Evolutionary conservation across 1,284 basidiomycete species (phyloP), one percentile per base, ranked within the genome.

Genomic region (Ceratobasidium papillatum): DNA sequence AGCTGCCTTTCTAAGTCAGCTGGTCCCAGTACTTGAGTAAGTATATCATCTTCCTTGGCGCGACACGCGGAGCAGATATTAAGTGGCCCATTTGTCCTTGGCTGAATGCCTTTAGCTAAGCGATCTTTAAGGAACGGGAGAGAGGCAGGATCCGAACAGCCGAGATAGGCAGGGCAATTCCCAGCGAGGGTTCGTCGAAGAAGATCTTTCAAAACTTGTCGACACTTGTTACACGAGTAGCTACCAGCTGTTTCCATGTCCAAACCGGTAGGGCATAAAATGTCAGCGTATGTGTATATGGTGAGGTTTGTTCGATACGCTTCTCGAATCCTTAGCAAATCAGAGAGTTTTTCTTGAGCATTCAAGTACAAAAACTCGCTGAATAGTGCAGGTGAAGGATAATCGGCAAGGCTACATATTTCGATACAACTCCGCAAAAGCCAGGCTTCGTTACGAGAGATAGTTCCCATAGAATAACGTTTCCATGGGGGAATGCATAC

Each of bases 51-150:
- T 43, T 68, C 65, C 30, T 41, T 27, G 19, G 49, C 14, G 3
- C 65, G 65, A 30, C 65, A 68, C 4, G 7, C 51, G 19, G 27
- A 27, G 34, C 65, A 68, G 25, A 68, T 41, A 14, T 30, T 25
- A 2, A 56, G 14, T 12, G 51, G 7, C 1, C 8, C 2, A 36
- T 54, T 9, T 30, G 51, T 14, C 22, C 32, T 36, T 19, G 65
- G 51, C 25, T 56, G 47, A n/a, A 68, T 68, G 7, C 32, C 65
- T 43, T 56, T 41, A 19, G 25, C 5, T 32, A 68, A 2, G 17
- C 65, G 65, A 43, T 41, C 32, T 52, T 56, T 22, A 5, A 68
- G 65, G 2, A 43, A 30, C 7, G 65, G 65, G 4, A 68, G 25
- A 5, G 49, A 9, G 34, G 8, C 22, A 14, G 49, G 32, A 5